Percentiles rank a stretch among this genome's conserved stretches.
Evolutionary conservation across 495 filamentous ascomycete species (phyloP).

Genomic region (Elasticomyces elasticus): DNA sequence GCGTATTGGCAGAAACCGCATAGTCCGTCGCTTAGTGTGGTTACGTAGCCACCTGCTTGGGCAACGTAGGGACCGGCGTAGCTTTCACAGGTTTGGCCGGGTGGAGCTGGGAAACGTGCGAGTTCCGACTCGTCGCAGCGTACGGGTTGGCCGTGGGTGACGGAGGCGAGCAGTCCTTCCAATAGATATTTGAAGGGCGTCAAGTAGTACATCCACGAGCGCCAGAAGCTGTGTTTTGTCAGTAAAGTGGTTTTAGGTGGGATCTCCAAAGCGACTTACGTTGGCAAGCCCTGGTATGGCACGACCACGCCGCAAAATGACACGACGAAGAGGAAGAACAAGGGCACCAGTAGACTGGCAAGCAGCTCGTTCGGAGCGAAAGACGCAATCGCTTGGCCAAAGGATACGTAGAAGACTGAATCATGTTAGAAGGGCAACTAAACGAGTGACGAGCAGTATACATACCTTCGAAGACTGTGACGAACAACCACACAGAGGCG

Average conservation of each 20-base stretch:
- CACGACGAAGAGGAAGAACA: slow-evolving; percentile 51
- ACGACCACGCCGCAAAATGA: slow-evolving; percentile 55
- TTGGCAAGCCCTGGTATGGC: slow-evolving; percentile 38
- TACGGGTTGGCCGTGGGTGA: slow-evolving; percentile 39
- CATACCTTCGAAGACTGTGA: slow-evolving; percentile 52
- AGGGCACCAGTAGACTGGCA: slow-evolving; percentile 46
- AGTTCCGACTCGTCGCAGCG: slow-evolving; percentile 40
- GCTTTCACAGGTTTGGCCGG: slow-evolving; percentile 39
- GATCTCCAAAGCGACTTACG: not conserved
- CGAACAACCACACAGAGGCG: slow-evolving; percentile 47
- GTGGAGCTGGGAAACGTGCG: slow-evolving; percentile 43
- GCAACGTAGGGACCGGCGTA: slow-evolving; percentile 34
- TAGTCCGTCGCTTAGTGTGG: slow-evolving; percentile 25
- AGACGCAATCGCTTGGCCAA: slow-evolving; percentile 68
- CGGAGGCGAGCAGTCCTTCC: slow-evolving; percentile 39
- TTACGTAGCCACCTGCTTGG: slow-evolving; percentile 30
- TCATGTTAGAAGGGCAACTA: not conserved
- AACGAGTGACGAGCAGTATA: not conserved
- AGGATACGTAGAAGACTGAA: slow-evolving; percentile 54
- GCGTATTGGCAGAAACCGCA: slow-evolving; percentile 34
- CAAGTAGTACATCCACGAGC: slow-evolving; percentile 46
- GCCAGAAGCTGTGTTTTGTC: slow-evolving; percentile 30
- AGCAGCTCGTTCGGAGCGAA: slow-evolving; percentile 63
- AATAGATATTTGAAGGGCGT: slow-evolving; percentile 51
- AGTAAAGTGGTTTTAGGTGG: not conserved